Percentiles rank a stretch among this genome's conserved stretches.
phyloP scores from a whole-genome alignment of 805 yeast genomes.

The Starmerella floricola region DNA sequence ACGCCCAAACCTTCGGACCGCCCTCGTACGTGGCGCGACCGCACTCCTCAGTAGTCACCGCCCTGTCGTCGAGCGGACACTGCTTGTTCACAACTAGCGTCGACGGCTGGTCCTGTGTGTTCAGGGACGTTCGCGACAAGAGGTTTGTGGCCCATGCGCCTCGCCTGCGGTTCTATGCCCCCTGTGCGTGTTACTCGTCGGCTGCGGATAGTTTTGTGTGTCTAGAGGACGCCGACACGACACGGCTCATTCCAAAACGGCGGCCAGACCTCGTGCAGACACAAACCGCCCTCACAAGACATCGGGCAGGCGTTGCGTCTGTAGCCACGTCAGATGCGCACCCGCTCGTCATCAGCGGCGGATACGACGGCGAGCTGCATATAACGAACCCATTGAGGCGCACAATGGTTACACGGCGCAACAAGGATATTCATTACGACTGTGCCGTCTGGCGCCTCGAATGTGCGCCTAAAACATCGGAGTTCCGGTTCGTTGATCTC shows the following conservation, averaged over 20 bases:
- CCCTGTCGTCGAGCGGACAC: slow-evolving; percentile 30
- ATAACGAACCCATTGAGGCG: slow-evolving; percentile 33
- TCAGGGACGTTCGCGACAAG: slow-evolving; percentile 30
- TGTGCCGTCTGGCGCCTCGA: slow-evolving; percentile 30
- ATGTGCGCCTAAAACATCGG: slow-evolving; percentile 31
- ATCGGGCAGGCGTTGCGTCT: slow-evolving; percentile 33
- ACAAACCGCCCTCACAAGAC: slow-evolving; percentile 31
- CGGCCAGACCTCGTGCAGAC: slow-evolving; percentile 25
- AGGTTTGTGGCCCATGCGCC: slow-evolving; percentile 13
- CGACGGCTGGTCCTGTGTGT: slow-evolving; percentile 34
- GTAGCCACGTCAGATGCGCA: slow-evolving; percentile 35
- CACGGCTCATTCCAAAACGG: slow-evolving; percentile 31
- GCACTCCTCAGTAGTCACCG: slow-evolving; percentile 32
- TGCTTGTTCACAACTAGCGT: slow-evolving; percentile 31
- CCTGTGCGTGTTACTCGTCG: slow-evolving; percentile 20
- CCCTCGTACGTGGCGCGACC: slow-evolving; percentile 34
- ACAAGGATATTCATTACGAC: slow-evolving; percentile 20
- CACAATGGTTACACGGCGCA: slow-evolving; percentile 22
- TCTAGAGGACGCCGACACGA: slow-evolving; percentile 34
- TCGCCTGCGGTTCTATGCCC: slow-evolving; percentile 6
- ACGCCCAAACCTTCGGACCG: slow-evolving; percentile 13
- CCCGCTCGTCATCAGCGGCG: slow-evolving; percentile 39
- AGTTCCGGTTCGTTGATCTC: slow-evolving; percentile 34
- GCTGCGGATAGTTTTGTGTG: slow-evolving; percentile 29
- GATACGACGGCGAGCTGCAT: slow-evolving; percentile 39